Percentiles rank a stretch among this genome's conserved stretches.
phyloP scores from a whole-genome alignment of 2,329 filamentous ascomycete species.

The Alternaria sp. region DNA sequence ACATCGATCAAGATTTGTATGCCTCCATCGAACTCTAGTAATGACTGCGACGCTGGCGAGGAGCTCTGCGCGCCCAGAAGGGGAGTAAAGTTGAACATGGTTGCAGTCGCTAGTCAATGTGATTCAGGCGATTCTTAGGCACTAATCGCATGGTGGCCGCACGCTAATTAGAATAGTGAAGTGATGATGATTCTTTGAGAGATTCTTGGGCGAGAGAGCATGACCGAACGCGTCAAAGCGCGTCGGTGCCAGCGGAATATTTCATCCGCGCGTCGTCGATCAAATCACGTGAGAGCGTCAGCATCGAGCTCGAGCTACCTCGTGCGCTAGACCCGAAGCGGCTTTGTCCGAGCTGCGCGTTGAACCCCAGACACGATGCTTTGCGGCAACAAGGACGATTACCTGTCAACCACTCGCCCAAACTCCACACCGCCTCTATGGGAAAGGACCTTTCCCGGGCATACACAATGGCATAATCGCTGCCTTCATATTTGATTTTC shows the following conservation, averaged over 20 bases:
- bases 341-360: conserved; percentile 21
- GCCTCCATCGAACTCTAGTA: conserved; percentile 94
- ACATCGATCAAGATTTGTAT: conserved; percentile 95
- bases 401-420: neutral
- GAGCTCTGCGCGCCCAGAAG: conserved; percentile 89
- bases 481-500: neutral
- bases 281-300: neutral
- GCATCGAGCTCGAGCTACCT: neutral
- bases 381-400: conserved; percentile 19
- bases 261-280: conserved; percentile 1
- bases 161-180: neutral
- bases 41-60: conserved; percentile 89
- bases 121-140: conserved; percentile 10
- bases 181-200: conserved; percentile 12
- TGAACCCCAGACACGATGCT: conserved; percentile 19
- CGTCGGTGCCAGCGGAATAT: conserved; percentile 13
- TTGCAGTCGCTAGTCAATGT: conserved; percentile 10
- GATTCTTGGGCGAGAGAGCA: conserved; percentile 7
- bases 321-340: conserved; percentile 24
- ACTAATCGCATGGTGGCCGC: conserved; percentile 17
- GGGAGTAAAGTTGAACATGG: conserved; percentile 96
- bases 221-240: conserved; percentile 19
- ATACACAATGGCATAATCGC: conserved; percentile 5
- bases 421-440: neutral
- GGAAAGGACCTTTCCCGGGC: neutral